These are phyloP conservation scores for Aphanomyces euteiches DNA, from an alignment of 352 stramenopile genomes.

Conservation along the genomic window DNA sequence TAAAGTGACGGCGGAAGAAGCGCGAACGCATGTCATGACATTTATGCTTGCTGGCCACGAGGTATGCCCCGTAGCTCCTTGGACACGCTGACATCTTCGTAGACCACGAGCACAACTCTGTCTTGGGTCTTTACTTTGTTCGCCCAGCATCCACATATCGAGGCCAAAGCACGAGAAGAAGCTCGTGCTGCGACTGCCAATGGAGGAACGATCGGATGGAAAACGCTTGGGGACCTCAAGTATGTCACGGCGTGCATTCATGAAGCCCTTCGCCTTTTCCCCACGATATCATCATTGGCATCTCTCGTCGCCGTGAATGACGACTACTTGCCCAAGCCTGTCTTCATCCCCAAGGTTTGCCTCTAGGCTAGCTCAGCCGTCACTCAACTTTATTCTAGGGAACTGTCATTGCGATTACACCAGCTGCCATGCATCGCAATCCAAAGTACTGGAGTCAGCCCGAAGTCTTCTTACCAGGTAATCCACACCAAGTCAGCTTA, in stretches of 20 bases:
- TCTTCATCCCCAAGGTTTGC: conserved; percentile 17
- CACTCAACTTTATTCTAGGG: too few relatives aligned
- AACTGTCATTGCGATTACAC: too few relatives aligned
- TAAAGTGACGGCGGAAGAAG: conserved; percentile 17
- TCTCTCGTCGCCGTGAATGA: not conserved
- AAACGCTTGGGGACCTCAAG: not conserved
- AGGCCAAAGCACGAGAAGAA: conserved; percentile 14
- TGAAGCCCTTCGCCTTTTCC: conserved; percentile 19
- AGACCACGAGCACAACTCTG: conserved; percentile 25
- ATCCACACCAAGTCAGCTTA: not conserved
- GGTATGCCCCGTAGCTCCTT: conserved; percentile 1
- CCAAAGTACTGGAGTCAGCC: too few relatives aligned
- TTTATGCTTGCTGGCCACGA: conserved; percentile 26
- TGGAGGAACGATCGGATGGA: not conserved
- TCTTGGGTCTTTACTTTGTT: conserved; percentile 20
- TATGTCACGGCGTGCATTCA: conserved; percentile 14
- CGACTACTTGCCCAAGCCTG: conserved; percentile 15
- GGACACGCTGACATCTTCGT: not conserved
- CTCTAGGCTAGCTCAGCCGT: too few relatives aligned
- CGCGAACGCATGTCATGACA: conserved; percentile 21
- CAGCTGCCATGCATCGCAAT: too few relatives aligned
- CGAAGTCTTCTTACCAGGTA: too few relatives aligned
- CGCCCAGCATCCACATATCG: conserved; percentile 4
- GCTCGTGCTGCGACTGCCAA: not conserved
- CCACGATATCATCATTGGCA: not conserved